Base-by-base conservation (phyloP, 1,284 basidiomycete genomes). In the Acaromyces ingoldii region DNA sequence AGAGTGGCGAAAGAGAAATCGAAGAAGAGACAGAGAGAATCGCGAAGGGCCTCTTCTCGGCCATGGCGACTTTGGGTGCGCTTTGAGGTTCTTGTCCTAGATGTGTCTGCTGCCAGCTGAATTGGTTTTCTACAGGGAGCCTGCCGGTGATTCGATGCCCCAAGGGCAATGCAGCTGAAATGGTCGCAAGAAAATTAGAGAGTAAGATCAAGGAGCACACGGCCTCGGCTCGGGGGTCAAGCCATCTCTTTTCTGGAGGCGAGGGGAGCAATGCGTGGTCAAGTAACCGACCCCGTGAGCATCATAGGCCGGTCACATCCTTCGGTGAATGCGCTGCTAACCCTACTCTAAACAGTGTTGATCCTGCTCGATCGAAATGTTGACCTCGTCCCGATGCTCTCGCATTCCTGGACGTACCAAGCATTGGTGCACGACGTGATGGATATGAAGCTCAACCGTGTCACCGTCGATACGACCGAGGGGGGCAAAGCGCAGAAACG, bases 321-420 rank as follows among this genome's bases (percentile, higher is more conserved):
- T 30, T 21, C 26, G 42, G 41, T 36, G 31, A 41, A 40, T 62
- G 24, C 45, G 54, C 49, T 30, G 39, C 1, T 37, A 29, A 10
- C 34, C 52, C 56, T 37, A 47, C 38, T 44, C 5, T 19, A 13
- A 7, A 31, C 43, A 47, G 22, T 99, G 34, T 81, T 99, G 6
- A 84, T 97, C 43, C 85, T 99, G 41, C 80, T 98, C 50, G 95
- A 99, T 74, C 83, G 95, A 28, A 98, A 97, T 67, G 81, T 98
- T 45, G 95, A 99, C 74, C 81, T 99, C 13, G 87, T 93, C 1
- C 89, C 95, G 3, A 91, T 95, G 82, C 78, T 99, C 13, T 88
- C 89, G 1, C 95, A 99, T 74, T 92, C 91, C 1, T 99, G 95
- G 95, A 98, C 95, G 26, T 99, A 99, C 71, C 95, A 99, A 78